Evolutionary conservation across 2,329 filamentous ascomycete species (phyloP), one percentile per base, ranked within the genome.

Genomic region (Fusarium phyllophilum): DNA sequence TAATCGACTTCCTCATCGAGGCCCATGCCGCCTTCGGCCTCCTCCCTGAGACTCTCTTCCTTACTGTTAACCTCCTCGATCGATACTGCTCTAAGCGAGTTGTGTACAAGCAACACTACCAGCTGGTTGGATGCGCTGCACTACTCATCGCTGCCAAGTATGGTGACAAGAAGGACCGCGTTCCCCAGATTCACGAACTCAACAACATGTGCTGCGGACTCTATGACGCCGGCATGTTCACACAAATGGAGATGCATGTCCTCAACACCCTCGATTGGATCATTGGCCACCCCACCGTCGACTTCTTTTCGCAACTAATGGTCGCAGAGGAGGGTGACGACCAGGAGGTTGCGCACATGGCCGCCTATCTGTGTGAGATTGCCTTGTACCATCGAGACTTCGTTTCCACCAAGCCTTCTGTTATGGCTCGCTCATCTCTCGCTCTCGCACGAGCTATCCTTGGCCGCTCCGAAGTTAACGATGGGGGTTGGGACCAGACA

Each of bases 241-340:
- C 95, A 17, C 96, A 99, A 84, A 99, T 99, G 96, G 96, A 99
- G 86, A 98, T 97, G 95, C 96, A 99, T 83, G 96, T 99, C 42
- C 89, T 99, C 78, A 97, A 98, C 85, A 99, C 96, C 4, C 89
- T 99, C 68, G 94, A 97, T 82, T 99, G 96, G 96, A 91, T 92
- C 76, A 93, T 99, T 76, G 96, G 96, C 62, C 96, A 98, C 84
- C 95, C 96, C 3, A 98, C 96, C 34, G 94, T 98, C 75, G 96
- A 98, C 83, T 94, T 93, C 82, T 99, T 98, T 85, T 89, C 97
- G 52, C 93, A 97, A 80, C 86, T 98, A 70, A 94, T 96, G 71
- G 89, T 97, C 44, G 89, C 93, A 51, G 94, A 97, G 82, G 94
- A 93, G 81, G 84, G 85, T 38, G 89, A 92, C 79, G 94, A 97